Conservation (phyloP, 441 rosid species). For the Gossypium gossypioides region DNA sequence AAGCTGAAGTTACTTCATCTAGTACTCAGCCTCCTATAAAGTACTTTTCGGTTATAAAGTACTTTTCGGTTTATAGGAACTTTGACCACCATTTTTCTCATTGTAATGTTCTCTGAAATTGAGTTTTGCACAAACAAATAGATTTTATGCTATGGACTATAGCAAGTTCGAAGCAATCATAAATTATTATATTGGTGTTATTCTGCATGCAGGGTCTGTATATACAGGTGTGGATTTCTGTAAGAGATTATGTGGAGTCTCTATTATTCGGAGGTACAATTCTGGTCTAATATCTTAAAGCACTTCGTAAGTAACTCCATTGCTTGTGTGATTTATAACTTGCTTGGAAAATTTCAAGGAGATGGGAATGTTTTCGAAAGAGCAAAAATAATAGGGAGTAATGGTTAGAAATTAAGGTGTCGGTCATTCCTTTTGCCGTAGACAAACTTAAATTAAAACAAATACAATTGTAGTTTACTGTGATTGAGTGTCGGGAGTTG, state of each 20-base stretch:
- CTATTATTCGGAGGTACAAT: constrained; percentile 82
- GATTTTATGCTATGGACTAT: neutral
- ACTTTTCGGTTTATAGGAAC: neutral
- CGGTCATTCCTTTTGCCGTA: too few species aligned
- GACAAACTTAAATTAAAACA: too few species aligned
- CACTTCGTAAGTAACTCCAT: neutral
- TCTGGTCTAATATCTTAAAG: constrained; percentile 16
- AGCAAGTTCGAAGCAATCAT: neutral
- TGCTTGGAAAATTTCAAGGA: neutral
- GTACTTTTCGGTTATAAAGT: neutral
- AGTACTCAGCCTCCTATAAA: neutral
- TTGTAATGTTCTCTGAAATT: neutral
- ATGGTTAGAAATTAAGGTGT: neutral
- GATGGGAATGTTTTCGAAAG: neutral
- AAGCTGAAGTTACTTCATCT: constrained; percentile 22
- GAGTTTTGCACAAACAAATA: neutral
- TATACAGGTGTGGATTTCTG: constrained; percentile 96
- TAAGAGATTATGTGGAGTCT: constrained; percentile 90
- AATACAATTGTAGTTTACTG: neutral
- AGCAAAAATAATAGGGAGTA: neutral
- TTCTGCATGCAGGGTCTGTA: constrained; percentile 56
- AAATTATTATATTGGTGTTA: neutral
- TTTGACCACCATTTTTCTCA: neutral
- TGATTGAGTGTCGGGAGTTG: neutral
- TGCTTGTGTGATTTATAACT: neutral